Evolutionary conservation across 176 grass and related monocot genomes (phyloP).

Genomic region (Oryza punctata): DNA sequence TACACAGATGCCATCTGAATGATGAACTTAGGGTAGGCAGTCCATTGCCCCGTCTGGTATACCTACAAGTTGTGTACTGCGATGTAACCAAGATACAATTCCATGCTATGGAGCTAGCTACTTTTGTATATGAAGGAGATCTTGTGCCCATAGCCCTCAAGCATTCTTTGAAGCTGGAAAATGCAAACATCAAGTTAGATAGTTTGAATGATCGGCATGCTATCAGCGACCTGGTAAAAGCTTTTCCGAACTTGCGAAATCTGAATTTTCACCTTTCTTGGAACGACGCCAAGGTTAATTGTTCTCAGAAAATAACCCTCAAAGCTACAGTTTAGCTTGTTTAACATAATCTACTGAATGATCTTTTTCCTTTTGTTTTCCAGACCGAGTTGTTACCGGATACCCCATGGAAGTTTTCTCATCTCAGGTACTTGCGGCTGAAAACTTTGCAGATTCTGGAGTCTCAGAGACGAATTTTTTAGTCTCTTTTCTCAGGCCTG

Average conservation of each 20-base stretch:
- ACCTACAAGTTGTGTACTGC: not conserved
- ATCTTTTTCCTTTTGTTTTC: not conserved
- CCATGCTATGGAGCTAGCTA: not conserved
- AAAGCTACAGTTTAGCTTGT: not conserved
- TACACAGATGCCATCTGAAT: too few species aligned
- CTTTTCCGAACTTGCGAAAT: not conserved
- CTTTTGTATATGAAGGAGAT: not conserved
- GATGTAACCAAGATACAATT: not conserved
- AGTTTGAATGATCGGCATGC: not conserved
- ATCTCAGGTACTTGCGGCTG: conserved; percentile 12
- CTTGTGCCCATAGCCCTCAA: not conserved
- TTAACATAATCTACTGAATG: not conserved
- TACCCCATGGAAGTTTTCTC: conserved; percentile 4
- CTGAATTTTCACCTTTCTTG: not conserved
- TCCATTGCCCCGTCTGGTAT: not conserved
- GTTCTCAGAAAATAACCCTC: not conserved
- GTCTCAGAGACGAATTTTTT: not conserved
- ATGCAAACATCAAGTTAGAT: not conserved
- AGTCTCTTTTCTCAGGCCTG: not conserved
- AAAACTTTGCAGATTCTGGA: not conserved
- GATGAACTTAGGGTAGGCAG: not conserved
- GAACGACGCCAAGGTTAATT: not conserved
- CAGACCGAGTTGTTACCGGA: not conserved
- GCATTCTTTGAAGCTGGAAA: not conserved
- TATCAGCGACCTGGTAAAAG: not conserved